phyloP scores from a whole-genome alignment of 1,139 yeast genomes.

The Blastobotrys aristatus region DNA sequence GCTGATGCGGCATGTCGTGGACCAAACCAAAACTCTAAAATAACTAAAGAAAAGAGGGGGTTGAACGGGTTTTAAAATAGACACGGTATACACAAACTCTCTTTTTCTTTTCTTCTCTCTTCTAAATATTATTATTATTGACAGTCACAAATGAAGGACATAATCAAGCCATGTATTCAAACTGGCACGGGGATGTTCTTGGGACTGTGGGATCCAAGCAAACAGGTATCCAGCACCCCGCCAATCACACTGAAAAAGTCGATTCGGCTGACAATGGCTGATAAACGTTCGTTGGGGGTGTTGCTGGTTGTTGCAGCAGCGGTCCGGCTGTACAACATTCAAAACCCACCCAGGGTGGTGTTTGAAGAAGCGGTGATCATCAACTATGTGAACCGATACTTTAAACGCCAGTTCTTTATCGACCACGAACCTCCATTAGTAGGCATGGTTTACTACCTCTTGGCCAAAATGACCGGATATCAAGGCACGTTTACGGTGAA shows the following conservation, averaged over 20 bases:
- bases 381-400: conserved; percentile 49
- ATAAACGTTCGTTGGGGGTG: conserved; percentile 3
- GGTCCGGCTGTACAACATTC: conserved; percentile 21
- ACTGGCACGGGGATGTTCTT: conserved; percentile 27
- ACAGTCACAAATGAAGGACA: too few species aligned
- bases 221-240: conserved; percentile 5
- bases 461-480: conserved; percentile 43
- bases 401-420: conserved; percentile 48
- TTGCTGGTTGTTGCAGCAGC: conserved; percentile 7
- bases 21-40: too few species aligned
- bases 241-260: conserved; percentile 1
- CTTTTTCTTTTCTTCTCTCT: too few species aligned
- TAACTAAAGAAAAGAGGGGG: too few species aligned
- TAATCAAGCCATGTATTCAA: neutral
- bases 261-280: neutral
- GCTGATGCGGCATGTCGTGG: too few species aligned
- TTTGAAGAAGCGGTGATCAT: conserved; percentile 58
- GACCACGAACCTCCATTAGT: conserved; percentile 62
- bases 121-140: too few species aligned
- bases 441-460: conserved; percentile 43
- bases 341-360: conserved; percentile 38
- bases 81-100: too few species aligned
- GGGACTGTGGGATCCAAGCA: conserved; percentile 27
- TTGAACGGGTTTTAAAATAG: too few species aligned
- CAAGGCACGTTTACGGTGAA: conserved; percentile 35